Evolutionary conservation across 441 rosid genomes (phyloP).

Genomic region (Gossypium lobatum): DNA sequence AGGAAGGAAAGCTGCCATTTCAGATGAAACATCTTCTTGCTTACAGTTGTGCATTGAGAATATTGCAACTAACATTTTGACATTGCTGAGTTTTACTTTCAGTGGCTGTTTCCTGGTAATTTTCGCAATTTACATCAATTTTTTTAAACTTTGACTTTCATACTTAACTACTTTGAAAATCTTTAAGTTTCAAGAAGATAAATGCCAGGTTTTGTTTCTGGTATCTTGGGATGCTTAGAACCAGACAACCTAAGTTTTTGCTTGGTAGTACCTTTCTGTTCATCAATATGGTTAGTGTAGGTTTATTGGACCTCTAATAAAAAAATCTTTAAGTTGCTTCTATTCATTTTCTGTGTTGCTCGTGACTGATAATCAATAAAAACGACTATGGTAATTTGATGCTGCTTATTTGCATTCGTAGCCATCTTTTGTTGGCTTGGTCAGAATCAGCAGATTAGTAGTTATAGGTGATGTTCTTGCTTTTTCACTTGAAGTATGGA

Average conservation of each 20-base stretch:
- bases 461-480: slow-evolving; percentile 4
- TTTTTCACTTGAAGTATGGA: slow-evolving; percentile 1
- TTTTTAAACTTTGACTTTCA: slow-evolving; percentile 1
- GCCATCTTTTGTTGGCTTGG: slow-evolving; percentile 10
- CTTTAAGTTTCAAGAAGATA: not conserved
- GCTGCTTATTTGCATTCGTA: slow-evolving; percentile 3
- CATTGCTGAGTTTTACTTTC: slow-evolving; percentile 73
- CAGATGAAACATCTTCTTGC: slow-evolving; percentile 61
- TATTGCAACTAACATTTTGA: slow-evolving; percentile 76
- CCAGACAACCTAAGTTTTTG: not conserved
- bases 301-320: not conserved
- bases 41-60: slow-evolving; percentile 65
- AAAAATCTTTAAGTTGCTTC: not conserved
- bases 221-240: not conserved
- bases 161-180: not conserved
- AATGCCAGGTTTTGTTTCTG: not conserved
- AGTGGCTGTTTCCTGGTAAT: slow-evolving; percentile 83
- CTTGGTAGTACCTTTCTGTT: not conserved
- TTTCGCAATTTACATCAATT: slow-evolving; percentile 18
- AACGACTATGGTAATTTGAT: not conserved
- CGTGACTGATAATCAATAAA: not conserved
- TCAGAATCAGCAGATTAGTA: not conserved
- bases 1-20: slow-evolving; percentile 48
- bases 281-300: not conserved
- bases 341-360: not conserved